Percentiles rank a stretch among this genome's conserved stretches.
phyloP scores from a whole-genome alignment of 2,329 filamentous ascomycete genomes.

The Fusarium chuoi region DNA sequence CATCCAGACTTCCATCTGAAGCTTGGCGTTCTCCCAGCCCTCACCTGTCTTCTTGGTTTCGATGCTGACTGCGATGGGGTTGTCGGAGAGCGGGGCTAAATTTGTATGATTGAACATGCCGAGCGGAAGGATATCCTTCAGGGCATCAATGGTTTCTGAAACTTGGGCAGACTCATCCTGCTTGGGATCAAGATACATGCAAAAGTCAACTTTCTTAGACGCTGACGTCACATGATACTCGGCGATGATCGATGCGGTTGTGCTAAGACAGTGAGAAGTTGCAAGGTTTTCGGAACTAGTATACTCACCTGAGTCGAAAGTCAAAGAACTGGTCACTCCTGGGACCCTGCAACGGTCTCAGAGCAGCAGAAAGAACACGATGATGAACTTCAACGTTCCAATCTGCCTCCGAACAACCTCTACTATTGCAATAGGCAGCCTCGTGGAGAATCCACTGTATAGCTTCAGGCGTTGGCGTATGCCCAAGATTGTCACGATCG shows the following conservation, averaged over 20 bases:
- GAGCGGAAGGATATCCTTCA: background rate
- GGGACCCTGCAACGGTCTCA: background rate
- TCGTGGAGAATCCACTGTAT: background rate
- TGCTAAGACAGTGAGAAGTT: background rate
- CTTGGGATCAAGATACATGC: background rate
- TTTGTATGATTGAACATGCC: background rate
- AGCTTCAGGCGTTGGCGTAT: background rate
- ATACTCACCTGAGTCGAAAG: background rate
- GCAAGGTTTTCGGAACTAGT: accelerated
- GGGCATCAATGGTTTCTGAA: background rate
- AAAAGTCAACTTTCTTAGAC: background rate
- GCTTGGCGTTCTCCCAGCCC: background rate
- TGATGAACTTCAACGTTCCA: background rate
- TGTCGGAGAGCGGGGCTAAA: background rate
- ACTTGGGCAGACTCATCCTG: background rate
- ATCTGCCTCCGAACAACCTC: background rate
- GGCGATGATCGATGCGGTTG: background rate
- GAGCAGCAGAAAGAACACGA: background rate
- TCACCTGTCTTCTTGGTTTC: background rate
- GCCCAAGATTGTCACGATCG: background rate
- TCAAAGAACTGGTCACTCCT: background rate
- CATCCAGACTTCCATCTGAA: background rate
- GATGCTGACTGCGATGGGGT: background rate
- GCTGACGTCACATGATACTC: background rate
- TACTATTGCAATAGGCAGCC: background rate